Evolutionary conservation across 108 stramenopile genomes (phyloP), one percentile per base, ranked within the genome.

Genomic region (Discostella stelligeroides): DNA sequence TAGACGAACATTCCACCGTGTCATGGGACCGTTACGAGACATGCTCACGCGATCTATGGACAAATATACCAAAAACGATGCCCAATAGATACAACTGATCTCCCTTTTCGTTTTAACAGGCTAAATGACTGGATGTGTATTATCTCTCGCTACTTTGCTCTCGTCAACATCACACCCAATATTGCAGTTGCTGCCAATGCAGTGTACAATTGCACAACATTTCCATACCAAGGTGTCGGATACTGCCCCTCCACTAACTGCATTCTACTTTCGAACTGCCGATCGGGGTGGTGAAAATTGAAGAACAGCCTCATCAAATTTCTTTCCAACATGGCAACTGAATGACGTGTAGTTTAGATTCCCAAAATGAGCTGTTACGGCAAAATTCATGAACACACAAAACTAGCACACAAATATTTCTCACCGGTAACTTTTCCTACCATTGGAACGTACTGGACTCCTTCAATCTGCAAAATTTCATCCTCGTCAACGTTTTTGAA

Each of bases 401-500:
- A 17, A 25, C 21, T 11, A 28, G 14, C 3, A 28, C 0, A 12
- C 25, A 54, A 7, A 0, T 12, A 18, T 38, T 24, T 58, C 67
- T 27, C 43, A 70, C 68, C 95, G 4, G 98, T 98, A 17, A 98
- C 98, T 68, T 97, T 96, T 51, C 98, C 98, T 6, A 98, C 98
- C 83, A 92, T 82, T 8, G 97, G 93, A 46, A 98, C 85, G 70
- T 97, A 97, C 21, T 81, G 89, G 28, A 97, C 94, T 21, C 95
- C 97, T 9, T 83, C 81, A 70, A 91, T 88, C 45, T 88, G 75
- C 43, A 97, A 66, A 48, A 97, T 75, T 24, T 86, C 84, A 51
- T 96, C 93, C 73, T 97, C 96, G 45, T 97, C 88, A 8, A 97
- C 92, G 79, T 98, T 98, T 73, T 97, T 97, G 84, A 93, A 97